Evolutionary conservation across 495 filamentous ascomycete genomes (phyloP), one percentile per base, ranked within the genome.

Genomic region (Lophiotrema nucula): DNA sequence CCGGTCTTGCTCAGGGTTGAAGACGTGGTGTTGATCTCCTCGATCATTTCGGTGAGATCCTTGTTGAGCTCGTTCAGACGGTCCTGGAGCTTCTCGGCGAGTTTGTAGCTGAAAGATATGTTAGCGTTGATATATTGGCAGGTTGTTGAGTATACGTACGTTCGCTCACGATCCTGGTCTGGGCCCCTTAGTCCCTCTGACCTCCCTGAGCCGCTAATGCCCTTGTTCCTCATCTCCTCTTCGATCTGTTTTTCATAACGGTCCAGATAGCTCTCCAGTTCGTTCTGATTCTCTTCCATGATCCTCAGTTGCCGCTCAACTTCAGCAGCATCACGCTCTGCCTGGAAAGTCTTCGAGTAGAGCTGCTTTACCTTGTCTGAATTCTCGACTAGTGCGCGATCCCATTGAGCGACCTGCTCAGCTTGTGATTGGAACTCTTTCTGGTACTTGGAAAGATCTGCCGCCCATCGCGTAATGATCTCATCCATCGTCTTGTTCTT

Each of bases 401-500:
- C 95, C 95, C 95, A 99, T 43, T 82, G 77, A 21, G 90, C 85
- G 15, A 97, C 88, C 64, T 92, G 87, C 53, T 83, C 73, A 0
- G 95, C 95, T 68, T 97, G 90, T 2, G 84, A 78, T 53, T 90
- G 88, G 76, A 97, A 99, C 42, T 96, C 89, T 68, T 92, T 90
- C 69, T 97, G 92, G 68, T 97, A 96, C 67, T 95, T 93, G 54
- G 89, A 85, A 24, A 97, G 81, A 68, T 97, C 93, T 0, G 89
- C 87, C 0, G 93, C 93, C 95, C 95, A 99, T 16, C 89, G 83
- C n/a, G 88, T 96, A 66, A 99, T 90, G 62, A 99, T 97, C 70
- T 99, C 95, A 67, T 97, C 93, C 92, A 99, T 97, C 0, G 92
- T 95, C 76, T 95, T 97, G 69, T 96, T 95, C 76, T 95, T 96